Base-by-base conservation (phyloP, 352 stramenopile genomes). In the Globisporangium orthogonon region DNA sequence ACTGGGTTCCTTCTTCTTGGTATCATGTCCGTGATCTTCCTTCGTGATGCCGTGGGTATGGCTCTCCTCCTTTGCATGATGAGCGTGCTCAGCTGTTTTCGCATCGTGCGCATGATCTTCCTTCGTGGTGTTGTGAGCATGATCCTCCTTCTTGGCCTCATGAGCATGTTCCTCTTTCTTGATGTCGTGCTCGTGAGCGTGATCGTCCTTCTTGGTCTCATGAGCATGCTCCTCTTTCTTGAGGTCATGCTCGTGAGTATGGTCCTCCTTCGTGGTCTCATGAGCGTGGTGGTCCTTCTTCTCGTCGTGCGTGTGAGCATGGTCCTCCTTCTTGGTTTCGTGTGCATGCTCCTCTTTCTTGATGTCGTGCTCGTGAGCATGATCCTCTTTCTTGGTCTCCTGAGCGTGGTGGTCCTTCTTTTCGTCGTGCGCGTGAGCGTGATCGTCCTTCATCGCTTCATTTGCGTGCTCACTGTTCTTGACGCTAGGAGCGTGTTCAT, bases 391-490 rank as follows among this genome's bases (percentile, higher is more conserved):
- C 35, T 62, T 65, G 14, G 44, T n/a, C 7, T 39, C 15, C 13
- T 62, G 41, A 3, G 59, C 17, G 31, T 65, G 54, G n/a, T 30
- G 29, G 11, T 33, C 44, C 17, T 55, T 44, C 33, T 62, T 58
- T 31, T 48, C 29, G 43, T 35, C 50, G 31, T 37, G 28, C 2
- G 2, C 15, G 13, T 39, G 14, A 23, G 23, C 23, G 23, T 23
- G 23, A 23, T 40, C n/a, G 41, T 37, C 6, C 11, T 9, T 9
- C 33, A 28, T 33, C 13, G 50, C 46, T 28, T 58, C 28, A 5
- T 7, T 3, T 2, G 30, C 31, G 51, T 45, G 15, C 11, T 61
- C 55, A 14, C 31, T 47, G 11, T 54, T 55, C 55, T 54, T 60
- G 2, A 45, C n/a, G 4, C 53, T 35, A 4, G 37, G 37, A 2